Conservation (phyloP, 345 rosid genomes). For the Acer campestre region DNA sequence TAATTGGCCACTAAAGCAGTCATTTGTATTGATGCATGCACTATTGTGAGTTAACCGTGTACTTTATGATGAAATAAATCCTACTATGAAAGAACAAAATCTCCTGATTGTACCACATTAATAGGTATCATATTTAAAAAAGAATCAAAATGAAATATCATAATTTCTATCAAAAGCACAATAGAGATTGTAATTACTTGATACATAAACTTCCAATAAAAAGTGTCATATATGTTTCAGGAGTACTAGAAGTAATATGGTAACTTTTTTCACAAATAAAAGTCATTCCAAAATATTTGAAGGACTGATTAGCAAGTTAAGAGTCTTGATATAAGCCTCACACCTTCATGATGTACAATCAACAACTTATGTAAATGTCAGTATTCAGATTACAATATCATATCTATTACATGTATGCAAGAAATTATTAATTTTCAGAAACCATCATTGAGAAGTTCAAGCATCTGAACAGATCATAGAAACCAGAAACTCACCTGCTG, state of each 20-base stretch:
- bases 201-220: background rate
- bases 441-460: background rate
- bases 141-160: background rate
- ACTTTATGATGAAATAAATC: too few species aligned
- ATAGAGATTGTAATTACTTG: background rate
- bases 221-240: background rate
- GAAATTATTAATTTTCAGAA: background rate
- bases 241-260: background rate
- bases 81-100: too few species aligned
- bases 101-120: background rate
- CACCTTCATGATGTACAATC: background rate
- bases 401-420: background rate
- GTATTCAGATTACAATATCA: background rate
- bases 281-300: background rate
- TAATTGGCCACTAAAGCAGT: conserved; percentile 10
- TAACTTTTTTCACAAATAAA: background rate
- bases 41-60: too few species aligned
- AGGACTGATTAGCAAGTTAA: background rate
- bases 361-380: background rate
- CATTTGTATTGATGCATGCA: background rate
- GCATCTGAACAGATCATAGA: background rate
- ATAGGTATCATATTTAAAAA: too few species aligned
- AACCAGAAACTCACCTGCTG: conserved; percentile 34
- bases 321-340: background rate
- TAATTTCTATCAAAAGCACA: background rate